Conservation (phyloP, 306 rosid genomes). For the Mucuna pruriens region DNA sequence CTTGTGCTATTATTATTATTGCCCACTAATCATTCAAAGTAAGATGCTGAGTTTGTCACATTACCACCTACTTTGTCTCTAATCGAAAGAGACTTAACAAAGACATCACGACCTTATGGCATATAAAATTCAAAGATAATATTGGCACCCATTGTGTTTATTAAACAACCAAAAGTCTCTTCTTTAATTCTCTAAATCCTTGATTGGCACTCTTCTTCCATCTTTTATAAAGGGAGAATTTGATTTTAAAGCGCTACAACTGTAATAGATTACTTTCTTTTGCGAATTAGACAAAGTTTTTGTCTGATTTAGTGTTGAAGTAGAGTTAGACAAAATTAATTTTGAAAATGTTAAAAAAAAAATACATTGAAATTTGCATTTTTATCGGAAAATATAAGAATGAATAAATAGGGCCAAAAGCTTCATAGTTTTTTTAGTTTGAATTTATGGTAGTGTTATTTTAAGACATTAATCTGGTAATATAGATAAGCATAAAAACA, state of each 20-base stretch:
- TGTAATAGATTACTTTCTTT: not conserved
- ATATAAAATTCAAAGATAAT: constrained; percentile 38
- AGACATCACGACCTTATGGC: constrained; percentile 28
- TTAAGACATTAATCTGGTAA: too few species aligned
- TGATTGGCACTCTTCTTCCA: constrained; percentile 17
- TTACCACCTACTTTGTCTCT: constrained; percentile 47
- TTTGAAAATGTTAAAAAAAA: not conserved
- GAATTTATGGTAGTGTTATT: too few species aligned
- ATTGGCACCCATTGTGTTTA: not conserved
- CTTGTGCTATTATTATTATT: constrained; percentile 46
- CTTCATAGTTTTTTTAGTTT: too few species aligned
- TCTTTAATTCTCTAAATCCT: constrained; percentile 28
- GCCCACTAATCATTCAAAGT: constrained; percentile 48
- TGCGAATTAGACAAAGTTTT: not conserved
- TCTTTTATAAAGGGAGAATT: constrained; percentile 20
- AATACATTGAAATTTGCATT: not conserved
- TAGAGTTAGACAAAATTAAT: not conserved
- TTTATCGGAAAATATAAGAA: not conserved
- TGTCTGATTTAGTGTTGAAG: not conserved
- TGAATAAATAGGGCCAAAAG: too few species aligned
- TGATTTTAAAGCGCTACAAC: not conserved
- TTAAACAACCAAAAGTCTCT: constrained; percentile 29
- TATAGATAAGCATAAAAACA: too few species aligned
- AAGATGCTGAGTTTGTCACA: constrained; percentile 48
- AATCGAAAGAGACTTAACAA: constrained; percentile 43